Evolutionary conservation across 2,329 filamentous ascomycete genomes (phyloP).

Genomic region (Nemania sp.): DNA sequence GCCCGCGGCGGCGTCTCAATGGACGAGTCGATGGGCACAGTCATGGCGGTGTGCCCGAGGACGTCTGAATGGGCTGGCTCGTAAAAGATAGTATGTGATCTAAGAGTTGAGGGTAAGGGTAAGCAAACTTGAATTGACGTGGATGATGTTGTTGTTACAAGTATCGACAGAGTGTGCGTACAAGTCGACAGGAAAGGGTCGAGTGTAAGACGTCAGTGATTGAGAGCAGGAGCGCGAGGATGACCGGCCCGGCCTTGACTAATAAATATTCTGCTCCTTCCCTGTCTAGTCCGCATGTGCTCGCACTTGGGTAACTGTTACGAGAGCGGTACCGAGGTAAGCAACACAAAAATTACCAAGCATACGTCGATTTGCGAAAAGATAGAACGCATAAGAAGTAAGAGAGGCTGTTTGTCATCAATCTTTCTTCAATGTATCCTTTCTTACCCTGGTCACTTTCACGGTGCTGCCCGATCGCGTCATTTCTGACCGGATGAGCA

Average conservation of each 20-base stretch:
- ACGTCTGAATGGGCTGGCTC: neutral
- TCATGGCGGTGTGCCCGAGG: constrained; percentile 25
- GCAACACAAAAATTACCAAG: constrained; percentile 16
- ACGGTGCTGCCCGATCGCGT: constrained; percentile 28
- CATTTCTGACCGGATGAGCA: constrained; percentile 33
- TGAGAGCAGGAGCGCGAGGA: no score
- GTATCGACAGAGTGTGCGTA: no score
- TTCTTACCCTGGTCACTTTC: constrained; percentile 21
- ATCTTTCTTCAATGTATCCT: constrained; percentile 19
- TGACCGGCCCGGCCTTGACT: no score
- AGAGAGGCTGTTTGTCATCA: constrained; percentile 18
- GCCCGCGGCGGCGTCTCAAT: constrained; percentile 75
- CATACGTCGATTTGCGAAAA: constrained; percentile 15
- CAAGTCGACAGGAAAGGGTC: neutral
- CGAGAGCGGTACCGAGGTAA: neutral
- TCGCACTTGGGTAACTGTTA: constrained; percentile 16
- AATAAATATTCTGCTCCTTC: no score
- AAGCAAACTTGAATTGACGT: no score
- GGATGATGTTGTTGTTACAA: no score
- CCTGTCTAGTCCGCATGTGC: neutral
- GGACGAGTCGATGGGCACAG: constrained; percentile 41
- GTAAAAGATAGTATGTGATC: neutral
- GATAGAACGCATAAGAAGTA: constrained; percentile 10
- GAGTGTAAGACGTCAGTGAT: no score
- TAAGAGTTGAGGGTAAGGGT: neutral